Evolutionary conservation across 441 rosid species (phyloP).

Genomic region (Daphne laureola): DNA sequence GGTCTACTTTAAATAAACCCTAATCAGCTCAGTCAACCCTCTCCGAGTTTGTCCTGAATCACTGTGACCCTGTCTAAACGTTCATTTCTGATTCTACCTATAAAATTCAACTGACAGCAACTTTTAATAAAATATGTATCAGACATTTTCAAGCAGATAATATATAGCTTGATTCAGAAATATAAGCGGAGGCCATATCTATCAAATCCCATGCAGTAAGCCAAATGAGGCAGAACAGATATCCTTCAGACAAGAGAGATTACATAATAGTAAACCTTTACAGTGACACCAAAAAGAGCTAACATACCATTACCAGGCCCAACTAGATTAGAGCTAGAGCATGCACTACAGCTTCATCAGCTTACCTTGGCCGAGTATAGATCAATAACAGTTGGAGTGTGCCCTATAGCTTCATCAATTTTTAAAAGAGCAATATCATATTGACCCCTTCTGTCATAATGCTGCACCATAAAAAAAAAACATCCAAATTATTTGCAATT

Average conservation of each 20-base stretch:
- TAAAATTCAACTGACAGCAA: too few species aligned
- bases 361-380: constrained; percentile 78
- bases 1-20: too few species aligned
- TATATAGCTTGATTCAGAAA: background rate
- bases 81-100: too few species aligned
- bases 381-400: constrained; percentile 98
- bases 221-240: background rate
- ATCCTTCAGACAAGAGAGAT: constrained; percentile 1
- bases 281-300: background rate
- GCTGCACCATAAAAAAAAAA: constrained; percentile 48
- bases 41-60: too few species aligned
- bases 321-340: constrained; percentile 13
- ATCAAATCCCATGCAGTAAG: background rate
- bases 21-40: too few species aligned
- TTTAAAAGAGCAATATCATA: constrained; percentile 71
- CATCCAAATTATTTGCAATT: too few species aligned
- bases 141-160: constrained; percentile 3
- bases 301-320: constrained; percentile 16
- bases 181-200: background rate
- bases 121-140: too few species aligned
- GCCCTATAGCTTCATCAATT: constrained; percentile 89
- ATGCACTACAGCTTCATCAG: too few species aligned
- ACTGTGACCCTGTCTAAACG: too few species aligned
- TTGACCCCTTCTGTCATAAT: constrained; percentile 89
- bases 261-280: constrained; percentile 1